A percentile compares a stretch with the other conserved stretches of the same genome.
phyloP scores from a whole-genome alignment of 495 filamentous ascomycete genomes.

The Trichoderma gamsii region DNA sequence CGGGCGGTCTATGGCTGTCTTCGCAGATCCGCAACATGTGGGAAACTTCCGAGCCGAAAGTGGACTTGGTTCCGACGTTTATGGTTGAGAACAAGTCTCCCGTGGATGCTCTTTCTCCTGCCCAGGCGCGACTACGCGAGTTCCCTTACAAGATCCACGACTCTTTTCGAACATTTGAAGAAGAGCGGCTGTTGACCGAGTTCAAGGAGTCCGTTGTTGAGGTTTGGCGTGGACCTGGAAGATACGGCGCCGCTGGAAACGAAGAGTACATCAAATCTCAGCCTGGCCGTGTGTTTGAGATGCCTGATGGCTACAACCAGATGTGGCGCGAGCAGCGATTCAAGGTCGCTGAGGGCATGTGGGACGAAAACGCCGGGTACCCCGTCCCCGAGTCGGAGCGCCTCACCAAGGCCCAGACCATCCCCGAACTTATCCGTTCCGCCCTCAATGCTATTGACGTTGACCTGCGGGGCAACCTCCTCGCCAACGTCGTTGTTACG shows the following conservation, averaged over 20 bases:
- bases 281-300: constrained; percentile 83
- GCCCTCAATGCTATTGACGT: constrained; percentile 74
- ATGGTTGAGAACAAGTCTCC: constrained; percentile 77
- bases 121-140: constrained; percentile 47
- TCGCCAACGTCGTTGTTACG: constrained; percentile 88
- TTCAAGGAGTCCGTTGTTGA: constrained; percentile 98
- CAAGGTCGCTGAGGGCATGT: constrained; percentile 77
- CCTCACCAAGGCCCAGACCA: constrained; percentile 62
- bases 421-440: constrained; percentile 73
- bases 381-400: constrained; percentile 25
- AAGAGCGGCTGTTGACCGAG: constrained; percentile 87
- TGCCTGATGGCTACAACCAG: constrained; percentile 92
- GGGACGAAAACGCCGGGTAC: constrained; percentile 68
- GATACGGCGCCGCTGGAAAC: constrained; percentile 52
- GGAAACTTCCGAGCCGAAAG: constrained; percentile 64
- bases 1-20: constrained; percentile 85
- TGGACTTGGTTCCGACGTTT: constrained; percentile 79
- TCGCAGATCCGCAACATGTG: constrained; percentile 79
- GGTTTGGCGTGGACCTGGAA: constrained; percentile 79
- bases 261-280: constrained; percentile 60
- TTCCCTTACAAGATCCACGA: constrained; percentile 61
- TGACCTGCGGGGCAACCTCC: constrained; percentile 74
- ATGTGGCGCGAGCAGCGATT: constrained; percentile 85
- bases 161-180: constrained; percentile 73
- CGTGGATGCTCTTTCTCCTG: constrained; percentile 79